Base-by-base conservation (phyloP, 805 yeast species). In the Clavispora carvajalis region DNA sequence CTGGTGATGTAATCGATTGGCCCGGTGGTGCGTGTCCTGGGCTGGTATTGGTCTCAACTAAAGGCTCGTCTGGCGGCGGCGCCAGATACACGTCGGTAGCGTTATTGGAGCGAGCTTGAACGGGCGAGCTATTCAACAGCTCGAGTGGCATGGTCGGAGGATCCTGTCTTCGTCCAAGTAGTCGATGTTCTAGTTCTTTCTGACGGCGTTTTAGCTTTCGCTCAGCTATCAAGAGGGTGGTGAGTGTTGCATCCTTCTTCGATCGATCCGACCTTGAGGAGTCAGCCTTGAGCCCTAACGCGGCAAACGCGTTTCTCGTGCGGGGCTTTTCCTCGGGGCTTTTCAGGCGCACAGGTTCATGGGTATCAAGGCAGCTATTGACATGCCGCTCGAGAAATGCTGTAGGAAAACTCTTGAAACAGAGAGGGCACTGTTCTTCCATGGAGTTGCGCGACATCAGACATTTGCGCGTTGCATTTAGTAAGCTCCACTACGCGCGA, bases 331-430 rank as follows among this genome's bases (percentile, higher is more conserved):
- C 38, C 18, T 22, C 23, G 5, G 33, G 15, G 4, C 19, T 15
- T n/a, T 13, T 33, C 13, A 35, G 37, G 5, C 39, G 19, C 11
- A 37, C 41, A 26, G 38, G 44, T 22, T 58, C 66, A 15, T 50
- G 57, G 5, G 52, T 51, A 40, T 69, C 74, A 39, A 69, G 54
- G 40, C 74, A 69, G 12, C 52, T 38, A 39, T 69, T 69, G 11
- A 67, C 74, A 40, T 69, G 74, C 17, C 63, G 49, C 46, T 67
- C 73, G 6, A 68, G 52, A 15, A 59, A 49, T 5, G 40, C 40
- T 5, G 39, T 39, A 3, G 58, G 50, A 23, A 66, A 54, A 5
- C 18, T 22, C 40, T 56, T 54, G 30, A 47, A 44, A 43, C 74
- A 69, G 16, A 69, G 55, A 11, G 74, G 74, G 44, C 74, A 69